These are phyloP conservation scores for Furculomyces boomerangus DNA, from an alignment of 371 early-diverging fungal genomes.

Conservation along the genomic window DNA sequence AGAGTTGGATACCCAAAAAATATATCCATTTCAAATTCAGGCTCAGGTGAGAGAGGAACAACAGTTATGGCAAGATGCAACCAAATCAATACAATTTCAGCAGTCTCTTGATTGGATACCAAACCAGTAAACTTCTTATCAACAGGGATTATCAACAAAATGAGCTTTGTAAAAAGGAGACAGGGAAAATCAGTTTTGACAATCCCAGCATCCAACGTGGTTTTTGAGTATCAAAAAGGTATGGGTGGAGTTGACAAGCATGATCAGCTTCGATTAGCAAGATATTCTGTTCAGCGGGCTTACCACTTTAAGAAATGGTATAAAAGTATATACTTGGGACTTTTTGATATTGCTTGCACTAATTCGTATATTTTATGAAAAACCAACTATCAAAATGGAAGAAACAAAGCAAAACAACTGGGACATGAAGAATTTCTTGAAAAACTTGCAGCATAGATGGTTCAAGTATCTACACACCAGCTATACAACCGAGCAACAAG, in stretches of 20 bases:
- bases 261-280: neutral
- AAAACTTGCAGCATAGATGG: neutral
- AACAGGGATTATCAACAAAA: neutral
- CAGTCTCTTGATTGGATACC: neutral
- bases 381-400: neutral
- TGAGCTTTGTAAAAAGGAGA: neutral
- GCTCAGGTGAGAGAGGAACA: neutral
- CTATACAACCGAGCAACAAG: no score
- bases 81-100: neutral
- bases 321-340: neutral
- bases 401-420: neutral
- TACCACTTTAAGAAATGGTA: neutral
- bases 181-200: neutral
- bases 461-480: neutral
- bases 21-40: neutral
- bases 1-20: neutral
- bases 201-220: neutral
- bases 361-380: neutral
- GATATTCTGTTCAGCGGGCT: neutral
- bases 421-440: neutral
- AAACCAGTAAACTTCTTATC: neutral
- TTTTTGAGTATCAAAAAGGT: neutral
- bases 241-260: neutral
- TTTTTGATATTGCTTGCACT: neutral
- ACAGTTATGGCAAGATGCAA: neutral